Base-by-base conservation (phyloP, 2,329 filamentous ascomycete genomes). In the Colletotrichum karsti region DNA sequence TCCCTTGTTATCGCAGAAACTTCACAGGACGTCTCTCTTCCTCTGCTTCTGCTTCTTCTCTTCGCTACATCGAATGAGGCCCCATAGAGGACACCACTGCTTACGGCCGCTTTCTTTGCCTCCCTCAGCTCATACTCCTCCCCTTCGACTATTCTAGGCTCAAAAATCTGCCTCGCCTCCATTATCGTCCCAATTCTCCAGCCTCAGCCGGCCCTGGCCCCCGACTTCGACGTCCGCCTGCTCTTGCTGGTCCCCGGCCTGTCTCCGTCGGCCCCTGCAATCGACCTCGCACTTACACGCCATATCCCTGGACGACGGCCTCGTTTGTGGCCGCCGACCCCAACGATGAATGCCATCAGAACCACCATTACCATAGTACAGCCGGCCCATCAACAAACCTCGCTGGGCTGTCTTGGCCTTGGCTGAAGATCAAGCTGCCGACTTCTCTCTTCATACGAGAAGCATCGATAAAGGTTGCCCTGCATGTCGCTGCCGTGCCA, bases 371-470 rank as follows among this genome's bases (percentile, higher is more conserved):
- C n/a, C n/a, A n/a, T n/a, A n/a, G n/a, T n/a, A n/a, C 60, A 53
- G 61, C 59, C 44, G 64, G 37, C 64, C 53, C 64, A 53, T 46
- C 51, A 12, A n/a, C 20, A n/a, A 22, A 48, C 59, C 60, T 58
- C 51, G 28, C 22, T 67, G 46, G 64, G 60, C 64, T 58, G 51
- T 33, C 44, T 44, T 46, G 37, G 60, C 46, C 64, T 67, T 63
- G 64, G 59, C 53, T n/a, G 22, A 33, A 57, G 51, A 63, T 53
- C 44, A 35, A 46, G 42, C 33, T 35, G 33, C 42, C 44, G 44
- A 44, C 28, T 53, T n/a, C 35, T 10, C 24, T 26, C 59, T 35
- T 30, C 33, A 15, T 28, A 59, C 22, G 48, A 28, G 37, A 5
- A 51, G 22, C 12, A 56, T 37, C 8, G 53, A 53, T 57, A 35